phyloP scores from a whole-genome alignment of 768 basidiomycete species.

The Serpula lacrymans region DNA sequence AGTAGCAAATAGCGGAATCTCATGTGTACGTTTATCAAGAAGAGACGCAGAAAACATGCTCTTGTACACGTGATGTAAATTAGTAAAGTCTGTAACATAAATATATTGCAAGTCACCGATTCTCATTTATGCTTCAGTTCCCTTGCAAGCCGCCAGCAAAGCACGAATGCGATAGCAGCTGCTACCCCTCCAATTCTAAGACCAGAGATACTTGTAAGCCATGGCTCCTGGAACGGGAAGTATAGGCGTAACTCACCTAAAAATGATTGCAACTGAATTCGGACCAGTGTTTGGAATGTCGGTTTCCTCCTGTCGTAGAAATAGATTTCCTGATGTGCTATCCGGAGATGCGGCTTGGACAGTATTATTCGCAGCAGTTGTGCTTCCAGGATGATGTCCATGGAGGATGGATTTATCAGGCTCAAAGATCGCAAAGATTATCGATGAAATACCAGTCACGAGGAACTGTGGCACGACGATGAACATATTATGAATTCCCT shows the following conservation, averaged over 20 bases:
- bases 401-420: constrained; percentile 47
- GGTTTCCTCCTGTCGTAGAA: constrained; percentile 12
- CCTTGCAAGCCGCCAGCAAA: constrained; percentile 53
- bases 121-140: constrained; percentile 42
- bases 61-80: no score
- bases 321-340: constrained; percentile 8
- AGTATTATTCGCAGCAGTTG: constrained; percentile 10
- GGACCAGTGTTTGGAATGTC: constrained; percentile 26
- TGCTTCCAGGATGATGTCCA: constrained; percentile 24
- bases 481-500: constrained; percentile 96
- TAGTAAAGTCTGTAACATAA: no score
- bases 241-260: constrained; percentile 51
- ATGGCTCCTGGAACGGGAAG: neutral
- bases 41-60: neutral
- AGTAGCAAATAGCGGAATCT: neutral
- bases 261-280: constrained; percentile 78
- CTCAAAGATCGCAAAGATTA: constrained; percentile 86
- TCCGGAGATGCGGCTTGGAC: neutral
- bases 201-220: constrained; percentile 1
- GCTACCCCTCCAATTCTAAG: constrained; percentile 56
- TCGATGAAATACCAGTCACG: constrained; percentile 78
- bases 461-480: constrained; percentile 94
- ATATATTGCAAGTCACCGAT: no score
- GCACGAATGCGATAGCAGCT: constrained; percentile 50
- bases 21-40: neutral